phyloP scores from a whole-genome alignment of 2,329 filamentous ascomycete species.

The Fusarium ambrosium region DNA sequence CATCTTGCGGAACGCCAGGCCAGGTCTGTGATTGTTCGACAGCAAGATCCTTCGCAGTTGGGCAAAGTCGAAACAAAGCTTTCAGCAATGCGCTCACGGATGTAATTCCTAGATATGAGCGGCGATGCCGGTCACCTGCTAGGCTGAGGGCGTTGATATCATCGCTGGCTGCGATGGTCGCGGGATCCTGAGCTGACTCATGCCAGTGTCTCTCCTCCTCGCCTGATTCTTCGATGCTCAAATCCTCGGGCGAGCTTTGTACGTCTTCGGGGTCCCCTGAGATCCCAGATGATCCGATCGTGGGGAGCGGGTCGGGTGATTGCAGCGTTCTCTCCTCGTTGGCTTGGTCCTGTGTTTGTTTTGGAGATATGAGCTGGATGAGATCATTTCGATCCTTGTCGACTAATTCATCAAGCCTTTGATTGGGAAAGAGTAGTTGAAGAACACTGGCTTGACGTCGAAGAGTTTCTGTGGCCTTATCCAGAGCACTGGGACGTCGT shows the following conservation, averaged over 20 bases:
- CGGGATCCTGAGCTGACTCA: constrained; percentile 44
- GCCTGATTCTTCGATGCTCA: constrained; percentile 41
- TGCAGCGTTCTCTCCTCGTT: background rate
- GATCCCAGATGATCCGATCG: background rate
- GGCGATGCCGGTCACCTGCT: constrained; percentile 67
- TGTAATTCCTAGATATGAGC: constrained; percentile 74
- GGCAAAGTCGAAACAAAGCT: constrained; percentile 62
- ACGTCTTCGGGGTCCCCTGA: background rate
- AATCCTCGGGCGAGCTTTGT: constrained; percentile 5
- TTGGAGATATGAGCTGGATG: background rate
- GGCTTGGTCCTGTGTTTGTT: background rate
- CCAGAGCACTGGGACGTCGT: constrained; percentile 14
- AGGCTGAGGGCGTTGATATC: constrained; percentile 52
- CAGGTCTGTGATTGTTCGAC: constrained; percentile 44
- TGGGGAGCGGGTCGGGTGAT: background rate
- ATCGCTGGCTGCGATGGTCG: constrained; percentile 44
- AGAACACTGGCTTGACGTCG: constrained; percentile 16
- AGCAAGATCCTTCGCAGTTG: constrained; percentile 47
- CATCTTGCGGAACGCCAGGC: constrained; percentile 26
- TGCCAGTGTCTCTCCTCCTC: constrained; percentile 48
- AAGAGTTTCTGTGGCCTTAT: constrained; percentile 34
- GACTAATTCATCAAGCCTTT: constrained; percentile 9
- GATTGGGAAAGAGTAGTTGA: constrained; percentile 6
- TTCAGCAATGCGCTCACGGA: constrained; percentile 73
- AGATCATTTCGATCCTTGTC: constrained; percentile 14